Evolutionary conservation across 139 green algal species (phyloP).

Genomic region (Chlorella sp.): DNA sequence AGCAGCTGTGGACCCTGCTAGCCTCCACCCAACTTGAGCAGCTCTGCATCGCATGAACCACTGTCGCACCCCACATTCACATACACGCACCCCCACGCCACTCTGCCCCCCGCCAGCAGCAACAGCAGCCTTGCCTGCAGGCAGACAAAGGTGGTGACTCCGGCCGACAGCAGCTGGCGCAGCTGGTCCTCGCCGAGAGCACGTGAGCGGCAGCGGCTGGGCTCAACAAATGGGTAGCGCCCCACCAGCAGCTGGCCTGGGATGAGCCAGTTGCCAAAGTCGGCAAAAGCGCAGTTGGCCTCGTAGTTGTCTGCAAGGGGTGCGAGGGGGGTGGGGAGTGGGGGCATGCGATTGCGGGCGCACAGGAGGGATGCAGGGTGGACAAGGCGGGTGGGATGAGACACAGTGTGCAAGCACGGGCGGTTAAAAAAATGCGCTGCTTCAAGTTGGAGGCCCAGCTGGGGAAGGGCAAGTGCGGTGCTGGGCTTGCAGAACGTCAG

Average conservation of each 20-base stretch:
- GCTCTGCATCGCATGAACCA: not conserved
- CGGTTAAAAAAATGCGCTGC: no score
- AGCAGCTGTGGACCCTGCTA: no score
- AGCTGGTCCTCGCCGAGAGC: slow-evolving; percentile 76
- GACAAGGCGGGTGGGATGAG: not conserved
- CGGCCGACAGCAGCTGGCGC: slow-evolving; percentile 65
- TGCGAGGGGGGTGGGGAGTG: not conserved
- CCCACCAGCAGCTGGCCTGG: slow-evolving; percentile 81
- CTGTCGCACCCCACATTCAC: not conserved
- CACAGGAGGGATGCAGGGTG: no score
- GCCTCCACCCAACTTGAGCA: not conserved
- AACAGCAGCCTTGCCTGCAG: slow-evolving; percentile 62
- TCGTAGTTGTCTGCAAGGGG: slow-evolving; percentile 63
- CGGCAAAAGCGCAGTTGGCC: slow-evolving; percentile 58
- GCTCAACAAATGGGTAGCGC: slow-evolving; percentile 87
- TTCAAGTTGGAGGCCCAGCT: no score
- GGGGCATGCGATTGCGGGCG: not conserved
- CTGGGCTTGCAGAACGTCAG: no score
- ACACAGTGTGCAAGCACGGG: no score
- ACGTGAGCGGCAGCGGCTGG: slow-evolving; percentile 62
- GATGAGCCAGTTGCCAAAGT: slow-evolving; percentile 89
- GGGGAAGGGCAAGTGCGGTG: no score
- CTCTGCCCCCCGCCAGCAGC: not conserved
- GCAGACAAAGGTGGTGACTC: slow-evolving; percentile 81
- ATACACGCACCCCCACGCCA: not conserved